Evolutionary conservation across 495 filamentous ascomycete genomes (phyloP).

Genomic region (Stereocaulon alpinum): DNA sequence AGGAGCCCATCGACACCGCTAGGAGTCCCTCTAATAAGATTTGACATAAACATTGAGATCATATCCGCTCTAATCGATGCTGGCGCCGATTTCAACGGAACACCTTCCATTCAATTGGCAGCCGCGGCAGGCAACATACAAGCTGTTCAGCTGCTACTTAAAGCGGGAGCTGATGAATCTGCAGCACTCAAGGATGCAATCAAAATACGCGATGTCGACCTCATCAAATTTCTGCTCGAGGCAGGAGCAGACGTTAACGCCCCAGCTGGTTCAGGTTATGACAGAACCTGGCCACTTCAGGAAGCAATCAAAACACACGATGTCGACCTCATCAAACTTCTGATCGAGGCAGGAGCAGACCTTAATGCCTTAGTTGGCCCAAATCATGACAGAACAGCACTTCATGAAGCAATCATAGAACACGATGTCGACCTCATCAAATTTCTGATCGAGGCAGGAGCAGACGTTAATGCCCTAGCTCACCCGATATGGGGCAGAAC

Average conservation of each 20-base stretch:
- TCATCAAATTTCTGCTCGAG: neutral
- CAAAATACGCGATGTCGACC: neutral
- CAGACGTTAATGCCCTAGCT: too few species aligned
- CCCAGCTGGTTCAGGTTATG: conserved; percentile 29
- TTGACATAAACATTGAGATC: neutral
- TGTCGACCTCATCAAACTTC: too few species aligned
- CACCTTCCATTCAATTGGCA: neutral
- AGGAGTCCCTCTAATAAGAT: neutral
- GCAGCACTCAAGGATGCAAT: conserved; percentile 10
- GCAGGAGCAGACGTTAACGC: conserved; percentile 26
- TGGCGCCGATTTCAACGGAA: neutral
- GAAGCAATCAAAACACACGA: conserved; percentile 49
- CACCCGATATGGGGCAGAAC: too few species aligned
- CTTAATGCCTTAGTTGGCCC: too few species aligned
- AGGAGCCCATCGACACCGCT: neutral
- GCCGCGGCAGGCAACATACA: too few species aligned
- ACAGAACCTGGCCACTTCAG: conserved; percentile 47
- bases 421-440: too few species aligned
- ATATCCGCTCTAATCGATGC: neutral
- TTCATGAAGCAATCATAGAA: conserved; percentile 53
- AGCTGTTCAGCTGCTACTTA: too few species aligned
- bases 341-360: too few species aligned
- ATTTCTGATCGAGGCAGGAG: too few species aligned
- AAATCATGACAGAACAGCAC: too few species aligned
- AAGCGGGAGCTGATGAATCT: neutral